Evolutionary conservation across 257 asterid species (phyloP), one percentile per base, ranked within the genome.

Genomic region (Anisodus acutangulus): DNA sequence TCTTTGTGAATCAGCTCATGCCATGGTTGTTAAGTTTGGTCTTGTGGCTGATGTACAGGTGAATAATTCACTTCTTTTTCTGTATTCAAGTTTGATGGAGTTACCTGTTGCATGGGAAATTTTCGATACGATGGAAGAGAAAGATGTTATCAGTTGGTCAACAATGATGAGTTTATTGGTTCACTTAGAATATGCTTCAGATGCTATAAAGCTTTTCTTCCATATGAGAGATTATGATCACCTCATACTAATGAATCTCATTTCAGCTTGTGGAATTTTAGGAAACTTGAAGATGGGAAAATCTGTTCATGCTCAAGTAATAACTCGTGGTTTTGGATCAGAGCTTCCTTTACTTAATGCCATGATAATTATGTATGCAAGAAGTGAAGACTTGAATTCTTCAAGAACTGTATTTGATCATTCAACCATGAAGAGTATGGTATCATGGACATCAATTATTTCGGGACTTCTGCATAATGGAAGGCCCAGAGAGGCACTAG

Each of bases 101-200:
- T 72, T 85, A 82, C 22, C 53, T 71, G 83, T 79, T 57, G 85
- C 63, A 22, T 8, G 53, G 13, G 51, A 51, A 59, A 41, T 82
- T 51, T 82, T 85, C 59, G 13, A 51, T 70, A 26, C 68, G 60
- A 85, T 71, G 85, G 70, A 81, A 22, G 37, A 79, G 58, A 85
- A 63, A 82, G 88, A 85, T 85, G 58, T 85, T 55, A 63, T 85
- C 63, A 85, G 83, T 76, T 81, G 85, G 85, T 81, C 88, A 8
- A 85, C 85, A 58, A 31, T 31, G 35, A 85, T 85, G 79, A 39
- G 64, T 26, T 39, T 72, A 49, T 15, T 85, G 58, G 79, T 82
- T 22, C 85, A 37, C 68, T 83, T 59, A 26, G 83, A 64, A 82
- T 62, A 57, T 85, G 80, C 80, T 11, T 63, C 83, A 39, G 87